These are phyloP conservation scores for Raffaelea ambrosiae DNA, from an alignment of 2,329 filamentous ascomycete species.

Conservation along the genomic window DNA sequence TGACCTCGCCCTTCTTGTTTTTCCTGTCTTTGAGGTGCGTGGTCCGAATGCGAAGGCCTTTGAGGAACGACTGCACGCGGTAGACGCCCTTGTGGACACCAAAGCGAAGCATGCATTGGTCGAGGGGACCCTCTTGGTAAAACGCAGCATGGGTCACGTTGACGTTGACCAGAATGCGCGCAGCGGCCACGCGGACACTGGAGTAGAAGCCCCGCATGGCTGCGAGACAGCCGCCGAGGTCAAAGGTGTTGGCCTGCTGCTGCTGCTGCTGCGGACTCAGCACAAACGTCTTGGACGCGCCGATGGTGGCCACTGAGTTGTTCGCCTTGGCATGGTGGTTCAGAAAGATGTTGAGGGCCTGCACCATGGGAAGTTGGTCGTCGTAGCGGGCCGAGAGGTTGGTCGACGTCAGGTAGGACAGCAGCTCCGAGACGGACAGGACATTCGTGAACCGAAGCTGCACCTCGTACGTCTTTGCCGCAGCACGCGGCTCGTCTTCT, in stretches of 20 bases:
- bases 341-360: constrained; percentile 64
- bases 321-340: constrained; percentile 24
- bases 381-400: constrained; percentile 12
- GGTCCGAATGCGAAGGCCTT: no score
- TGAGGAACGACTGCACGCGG: no score
- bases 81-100: no score
- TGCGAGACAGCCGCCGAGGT: no score
- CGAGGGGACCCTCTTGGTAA: constrained; percentile 19
- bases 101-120: constrained; percentile 9
- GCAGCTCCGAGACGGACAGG: constrained; percentile 16
- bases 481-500: constrained; percentile 17
- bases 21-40: no score
- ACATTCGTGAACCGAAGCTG: constrained; percentile 16
- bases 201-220: constrained; percentile 25
- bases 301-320: constrained; percentile 17
- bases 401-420: constrained; percentile 19
- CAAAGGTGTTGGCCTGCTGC: constrained; percentile 10
- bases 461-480: constrained; percentile 14
- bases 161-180: constrained; percentile 25
- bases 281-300: constrained; percentile 20
- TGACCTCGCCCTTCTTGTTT: no score
- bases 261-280: no score
- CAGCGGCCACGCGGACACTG: constrained; percentile 23
- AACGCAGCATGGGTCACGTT: constrained; percentile 26
- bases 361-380: constrained; percentile 41